phyloP scores from a whole-genome alignment of 176 grass and related monocot genomes.

The Carex myosuroides region DNA sequence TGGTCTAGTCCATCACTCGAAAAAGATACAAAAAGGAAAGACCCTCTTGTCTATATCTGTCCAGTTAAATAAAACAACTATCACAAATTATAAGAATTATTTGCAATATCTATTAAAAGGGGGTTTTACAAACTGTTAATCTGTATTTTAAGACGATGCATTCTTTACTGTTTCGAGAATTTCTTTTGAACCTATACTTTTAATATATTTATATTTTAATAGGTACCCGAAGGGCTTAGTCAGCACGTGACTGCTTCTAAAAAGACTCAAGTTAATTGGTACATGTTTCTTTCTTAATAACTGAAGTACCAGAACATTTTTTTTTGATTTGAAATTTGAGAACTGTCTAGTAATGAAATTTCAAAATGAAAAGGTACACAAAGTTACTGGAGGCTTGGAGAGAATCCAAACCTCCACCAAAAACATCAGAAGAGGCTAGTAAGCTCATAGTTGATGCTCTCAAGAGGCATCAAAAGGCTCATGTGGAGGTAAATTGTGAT shows the following conservation, averaged over 20 bases:
- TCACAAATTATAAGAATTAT: not conserved
- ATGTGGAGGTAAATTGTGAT: slow-evolving; percentile 52
- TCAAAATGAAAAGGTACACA: slow-evolving; percentile 53
- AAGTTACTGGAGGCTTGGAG: slow-evolving; percentile 78
- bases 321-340: not conserved
- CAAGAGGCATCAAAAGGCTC: slow-evolving; percentile 91
- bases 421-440: slow-evolving; percentile 61
- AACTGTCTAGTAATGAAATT: not conserved
- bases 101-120: not conserved
- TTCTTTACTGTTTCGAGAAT: not conserved
- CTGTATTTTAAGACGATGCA: not conserved
- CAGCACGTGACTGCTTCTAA: slow-evolving; percentile 74
- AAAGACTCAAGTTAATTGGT: slow-evolving; percentile 91
- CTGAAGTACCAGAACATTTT: not conserved
- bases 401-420: slow-evolving; percentile 65
- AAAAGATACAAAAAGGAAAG: not conserved
- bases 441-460: slow-evolving; percentile 62
- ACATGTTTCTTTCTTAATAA: not conserved
- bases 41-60: not conserved
- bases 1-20: not conserved
- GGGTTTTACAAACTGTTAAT: not conserved
- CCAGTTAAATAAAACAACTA: not conserved
- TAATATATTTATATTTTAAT: not conserved
- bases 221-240: slow-evolving; percentile 68
- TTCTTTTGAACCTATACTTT: not conserved